Base-by-base conservation (phyloP, 345 rosid genomes). In the Hypericum perforatum region DNA sequence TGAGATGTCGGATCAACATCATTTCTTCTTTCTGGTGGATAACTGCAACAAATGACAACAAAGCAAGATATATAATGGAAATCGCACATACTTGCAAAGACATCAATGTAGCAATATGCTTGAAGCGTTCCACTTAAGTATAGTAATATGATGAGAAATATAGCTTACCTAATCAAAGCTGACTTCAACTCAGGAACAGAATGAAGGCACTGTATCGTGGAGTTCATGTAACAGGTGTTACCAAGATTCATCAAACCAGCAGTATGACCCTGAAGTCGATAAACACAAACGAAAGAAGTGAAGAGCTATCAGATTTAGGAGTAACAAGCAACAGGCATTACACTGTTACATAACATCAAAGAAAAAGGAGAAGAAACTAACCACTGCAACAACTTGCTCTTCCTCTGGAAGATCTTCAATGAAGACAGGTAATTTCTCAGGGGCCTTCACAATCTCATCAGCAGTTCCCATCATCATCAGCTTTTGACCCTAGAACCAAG, bases 391-490 rank as follows among this genome's bases (percentile, higher is more conserved):
- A 47, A 73, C 94, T 76, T 77, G 95, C 52, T 82, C 97, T 76
- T 94, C 99, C 62, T 89, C 94, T 7, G 95, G 97, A 72, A 94
- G 81, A 79, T 94, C 99, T 76, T 94, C 99, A 15, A 84, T 68
- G 65, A 94, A 94, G 63, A 94, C 77, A 71, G 82, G 89, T 36
- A 85, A 87, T 74, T 85, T 92, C 59, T 92, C 99, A 11, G 99
- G 97, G 59, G 94, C 94, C 69, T 85, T 89, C 60, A 94, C 84
- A 52, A 89, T 73, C 81, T 89, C 95, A 70, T 84, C 99, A 8
- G 94, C 95, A 63, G 97, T 85, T 67, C 97, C 99, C 95, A 92
- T 86, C 99, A 92, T 82, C 99, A 92, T 92, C 82, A 92, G 65
- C 61, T 76, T 86, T 77, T 89, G 97, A 58, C 99, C 99, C 98